Evolutionary conservation across 1,284 basidiomycete species (phyloP).

Genomic region (Coniophora puteana): DNA sequence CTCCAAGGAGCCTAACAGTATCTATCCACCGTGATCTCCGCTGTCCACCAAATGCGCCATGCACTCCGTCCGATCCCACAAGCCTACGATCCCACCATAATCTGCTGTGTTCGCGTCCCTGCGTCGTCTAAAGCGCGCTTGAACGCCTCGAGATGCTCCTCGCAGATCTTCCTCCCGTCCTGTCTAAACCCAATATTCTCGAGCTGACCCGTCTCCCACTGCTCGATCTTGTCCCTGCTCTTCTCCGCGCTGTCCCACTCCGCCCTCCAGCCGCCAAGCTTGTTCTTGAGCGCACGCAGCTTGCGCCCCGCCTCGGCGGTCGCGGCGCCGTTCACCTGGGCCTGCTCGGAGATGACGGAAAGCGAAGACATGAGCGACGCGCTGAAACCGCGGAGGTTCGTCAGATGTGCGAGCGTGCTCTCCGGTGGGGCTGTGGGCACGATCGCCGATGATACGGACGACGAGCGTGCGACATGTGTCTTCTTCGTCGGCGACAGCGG

Average conservation of each 20-base stretch:
- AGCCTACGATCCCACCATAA: slow-evolving; percentile 54
- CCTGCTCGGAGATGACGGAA: slow-evolving; percentile 77
- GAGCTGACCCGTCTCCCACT: slow-evolving; percentile 63
- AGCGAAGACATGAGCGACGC: slow-evolving; percentile 70
- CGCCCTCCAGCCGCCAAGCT: slow-evolving; percentile 68
- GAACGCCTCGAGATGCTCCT: slow-evolving; percentile 72
- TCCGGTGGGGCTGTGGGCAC: slow-evolving; percentile 38
- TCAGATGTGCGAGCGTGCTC: slow-evolving; percentile 55
- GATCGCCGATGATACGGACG: slow-evolving; percentile 26
- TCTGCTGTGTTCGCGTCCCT: slow-evolving; percentile 67
- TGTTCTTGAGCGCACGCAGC: slow-evolving; percentile 78
- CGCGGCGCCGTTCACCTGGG: slow-evolving; percentile 78
- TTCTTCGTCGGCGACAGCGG: slow-evolving; percentile 23
- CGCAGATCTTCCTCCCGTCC: slow-evolving; percentile 65
- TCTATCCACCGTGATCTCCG: too few species aligned
- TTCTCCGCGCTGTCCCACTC: slow-evolving; percentile 81
- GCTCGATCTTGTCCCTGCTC: slow-evolving; percentile 68
- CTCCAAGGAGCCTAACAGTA: too few species aligned
- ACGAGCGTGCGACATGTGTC: slow-evolving; percentile 13
- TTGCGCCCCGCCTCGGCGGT: slow-evolving; percentile 80
- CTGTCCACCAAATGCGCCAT: too few species aligned
- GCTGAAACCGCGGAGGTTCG: slow-evolving; percentile 68
- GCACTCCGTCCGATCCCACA: slow-evolving; percentile 1
- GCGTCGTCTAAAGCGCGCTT: slow-evolving; percentile 67
- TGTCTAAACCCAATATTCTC: slow-evolving; percentile 25